These are phyloP conservation scores for Infundibulicybe gibba DNA, from an alignment of 768 basidiomycete genomes.

Conservation along the genomic window DNA sequence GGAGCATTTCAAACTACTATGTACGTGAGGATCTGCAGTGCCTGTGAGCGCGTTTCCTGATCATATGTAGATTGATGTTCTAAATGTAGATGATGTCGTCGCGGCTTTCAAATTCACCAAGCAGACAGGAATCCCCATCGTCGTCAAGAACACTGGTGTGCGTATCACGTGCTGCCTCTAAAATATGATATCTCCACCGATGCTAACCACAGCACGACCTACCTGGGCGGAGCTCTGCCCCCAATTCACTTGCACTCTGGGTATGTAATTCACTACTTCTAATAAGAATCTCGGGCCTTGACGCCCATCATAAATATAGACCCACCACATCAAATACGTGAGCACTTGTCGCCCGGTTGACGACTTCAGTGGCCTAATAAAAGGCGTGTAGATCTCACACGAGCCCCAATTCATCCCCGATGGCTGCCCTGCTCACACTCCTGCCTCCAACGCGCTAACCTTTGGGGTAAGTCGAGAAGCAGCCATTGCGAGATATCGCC, in stretches of 20 bases:
- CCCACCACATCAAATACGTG: constrained; percentile 37
- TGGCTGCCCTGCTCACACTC: constrained; percentile 19
- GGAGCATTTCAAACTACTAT: background rate
- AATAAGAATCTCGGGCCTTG: background rate
- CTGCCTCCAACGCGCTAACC: constrained; percentile 12
- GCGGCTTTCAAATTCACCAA: constrained; percentile 33
- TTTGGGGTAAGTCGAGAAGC: background rate
- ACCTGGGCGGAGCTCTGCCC: constrained; percentile 40
- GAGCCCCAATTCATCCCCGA: constrained; percentile 24
- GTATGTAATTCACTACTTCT: background rate
- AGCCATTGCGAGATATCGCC: constrained; percentile 12
- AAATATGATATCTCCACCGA: background rate
- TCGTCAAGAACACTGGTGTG: constrained; percentile 31
- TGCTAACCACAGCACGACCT: constrained; percentile 29
- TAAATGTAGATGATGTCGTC: constrained; percentile 32
- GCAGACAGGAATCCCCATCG: constrained; percentile 30
- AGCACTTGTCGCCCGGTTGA: background rate
- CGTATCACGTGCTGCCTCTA: background rate
- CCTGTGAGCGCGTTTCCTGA: background rate
- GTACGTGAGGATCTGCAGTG: background rate
- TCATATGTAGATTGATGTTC: constrained; percentile 28
- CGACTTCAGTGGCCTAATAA: background rate
- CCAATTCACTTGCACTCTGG: constrained; percentile 35
- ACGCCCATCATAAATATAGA: constrained; percentile 18
- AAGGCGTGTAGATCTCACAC: constrained; percentile 25